phyloP scores from a whole-genome alignment of 1,284 basidiomycete genomes.

The Ceratobasidium sp. region DNA sequence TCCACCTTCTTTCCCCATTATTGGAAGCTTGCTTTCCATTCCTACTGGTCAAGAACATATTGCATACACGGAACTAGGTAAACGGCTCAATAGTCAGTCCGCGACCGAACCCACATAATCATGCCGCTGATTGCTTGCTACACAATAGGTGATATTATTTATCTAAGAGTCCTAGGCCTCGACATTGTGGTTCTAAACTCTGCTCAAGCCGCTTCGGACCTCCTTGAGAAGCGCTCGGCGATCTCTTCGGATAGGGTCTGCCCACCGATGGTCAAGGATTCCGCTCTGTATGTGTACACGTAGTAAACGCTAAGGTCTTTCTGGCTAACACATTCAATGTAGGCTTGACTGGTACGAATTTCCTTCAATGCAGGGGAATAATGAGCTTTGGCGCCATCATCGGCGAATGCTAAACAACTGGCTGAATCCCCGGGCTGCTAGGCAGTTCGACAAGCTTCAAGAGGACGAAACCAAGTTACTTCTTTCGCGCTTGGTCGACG shows the following conservation, averaged over 20 bases:
- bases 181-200: conserved; percentile 58
- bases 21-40: conserved; percentile 23
- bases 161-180: conserved; percentile 56
- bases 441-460: neutral
- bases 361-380: neutral
- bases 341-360: too few species aligned
- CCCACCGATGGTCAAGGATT: neutral
- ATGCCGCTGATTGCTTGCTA: neutral
- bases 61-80: neutral
- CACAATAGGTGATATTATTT: conserved; percentile 54
- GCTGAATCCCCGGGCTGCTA: neutral
- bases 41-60: neutral
- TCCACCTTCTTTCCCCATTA: conserved; percentile 8
- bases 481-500: neutral
- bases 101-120: neutral
- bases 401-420: neutral
- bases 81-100: neutral
- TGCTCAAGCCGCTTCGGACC: conserved; percentile 51
- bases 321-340: too few species aligned
- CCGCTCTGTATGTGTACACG: neutral
- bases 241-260: conserved; percentile 53
- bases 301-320: too few species aligned
- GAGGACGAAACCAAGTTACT: neutral
- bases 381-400: neutral
- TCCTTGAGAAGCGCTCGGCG: conserved; percentile 54